A percentile compares a stretch with the other conserved stretches of the same genome.
These are phyloP conservation scores for Linnemannia hyalina DNA, from an alignment of 192 early-diverging fungal genomes.

Conservation along the genomic window DNA sequence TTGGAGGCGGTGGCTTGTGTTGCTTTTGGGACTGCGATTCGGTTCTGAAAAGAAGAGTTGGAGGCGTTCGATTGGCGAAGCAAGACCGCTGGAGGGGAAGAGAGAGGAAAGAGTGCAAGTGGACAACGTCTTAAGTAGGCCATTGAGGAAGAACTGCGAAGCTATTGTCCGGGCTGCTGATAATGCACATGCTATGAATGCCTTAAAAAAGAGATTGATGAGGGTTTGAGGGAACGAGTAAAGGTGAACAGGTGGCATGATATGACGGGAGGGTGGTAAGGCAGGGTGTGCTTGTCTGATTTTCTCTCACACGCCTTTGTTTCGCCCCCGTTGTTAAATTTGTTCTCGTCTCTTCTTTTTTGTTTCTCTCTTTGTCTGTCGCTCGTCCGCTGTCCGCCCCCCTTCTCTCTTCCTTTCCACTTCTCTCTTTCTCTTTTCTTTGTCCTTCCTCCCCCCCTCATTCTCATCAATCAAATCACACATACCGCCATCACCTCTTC, in stretches of 20 bases:
- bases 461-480: not conserved
- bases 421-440: not conserved
- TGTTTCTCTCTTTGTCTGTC: not conserved
- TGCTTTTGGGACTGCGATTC: conserved; percentile 3
- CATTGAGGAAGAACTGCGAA: no score
- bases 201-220: no score
- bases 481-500: not conserved
- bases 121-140: no score
- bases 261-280: not conserved
- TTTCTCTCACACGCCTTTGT: no score
- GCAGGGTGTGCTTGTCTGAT: not conserved
- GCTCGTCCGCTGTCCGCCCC: not conserved
- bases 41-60: not conserved
- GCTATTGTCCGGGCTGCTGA: no score
- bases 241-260: not conserved
- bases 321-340: not conserved
- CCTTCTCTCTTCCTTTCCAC: not conserved
- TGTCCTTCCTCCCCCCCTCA: not conserved
- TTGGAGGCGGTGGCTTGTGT: not conserved
- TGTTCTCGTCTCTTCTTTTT: not conserved
- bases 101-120: not conserved
- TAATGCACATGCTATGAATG: no score
- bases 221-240: not conserved
- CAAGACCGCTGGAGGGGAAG: not conserved
- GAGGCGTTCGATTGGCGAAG: not conserved